Percentiles rank a stretch among this genome's conserved stretches.
These are phyloP conservation scores for Suhomyces canberraensis DNA, from an alignment of 805 yeast genomes.

Conservation along the genomic window DNA sequence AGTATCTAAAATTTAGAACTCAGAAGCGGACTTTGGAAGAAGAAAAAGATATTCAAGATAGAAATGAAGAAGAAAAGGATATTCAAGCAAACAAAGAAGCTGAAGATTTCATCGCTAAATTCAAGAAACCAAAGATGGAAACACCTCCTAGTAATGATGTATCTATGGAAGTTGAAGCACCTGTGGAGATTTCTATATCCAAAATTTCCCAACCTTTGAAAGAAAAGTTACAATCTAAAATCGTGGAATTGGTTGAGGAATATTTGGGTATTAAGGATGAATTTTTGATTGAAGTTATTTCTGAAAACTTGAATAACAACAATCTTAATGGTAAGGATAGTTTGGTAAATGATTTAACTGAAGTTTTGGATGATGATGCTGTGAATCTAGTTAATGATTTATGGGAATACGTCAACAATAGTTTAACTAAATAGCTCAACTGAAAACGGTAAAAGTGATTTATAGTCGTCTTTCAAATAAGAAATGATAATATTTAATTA, in stretches of 20 bases:
- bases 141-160: background rate
- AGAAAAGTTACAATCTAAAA: slow-evolving; percentile 27
- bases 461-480: too few species aligned
- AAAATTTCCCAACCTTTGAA: slow-evolving; percentile 12
- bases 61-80: slow-evolving; percentile 31
- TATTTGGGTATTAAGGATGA: slow-evolving; percentile 54
- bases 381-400: slow-evolving; percentile 38
- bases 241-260: slow-evolving; percentile 47
- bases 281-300: slow-evolving; percentile 44
- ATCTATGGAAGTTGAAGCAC: background rate
- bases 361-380: slow-evolving; percentile 51
- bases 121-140: slow-evolving; percentile 6
- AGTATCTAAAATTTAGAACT: slow-evolving; percentile 40
- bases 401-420: slow-evolving; percentile 23
- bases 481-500: too few species aligned
- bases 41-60: slow-evolving; percentile 37
- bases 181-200: slow-evolving; percentile 6
- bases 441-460: too few species aligned
- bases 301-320: slow-evolving; percentile 30
- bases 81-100: slow-evolving; percentile 10
- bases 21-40: slow-evolving; percentile 41
- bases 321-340: slow-evolving; percentile 29
- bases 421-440: background rate
- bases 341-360: slow-evolving; percentile 45
- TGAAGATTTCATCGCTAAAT: slow-evolving; percentile 12